phyloP scores from a whole-genome alignment of 805 yeast genomes.

The Starmerella ratchasimensis region DNA sequence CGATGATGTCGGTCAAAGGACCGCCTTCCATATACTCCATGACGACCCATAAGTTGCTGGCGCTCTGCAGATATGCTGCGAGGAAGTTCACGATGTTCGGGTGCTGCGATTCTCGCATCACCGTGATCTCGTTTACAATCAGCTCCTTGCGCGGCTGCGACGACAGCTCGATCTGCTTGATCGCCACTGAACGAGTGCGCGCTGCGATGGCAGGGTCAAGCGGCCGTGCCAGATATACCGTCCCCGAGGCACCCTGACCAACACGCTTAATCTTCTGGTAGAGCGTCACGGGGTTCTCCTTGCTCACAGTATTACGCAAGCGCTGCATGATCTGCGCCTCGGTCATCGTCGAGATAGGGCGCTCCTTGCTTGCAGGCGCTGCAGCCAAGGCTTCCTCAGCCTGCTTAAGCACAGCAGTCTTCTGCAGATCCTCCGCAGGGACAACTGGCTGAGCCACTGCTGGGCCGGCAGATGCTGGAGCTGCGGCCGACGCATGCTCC shows the following conservation, averaged over 20 bases:
- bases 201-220: slow-evolving; percentile 24
- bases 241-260: slow-evolving; percentile 98
- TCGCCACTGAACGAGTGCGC: slow-evolving; percentile 48
- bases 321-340: slow-evolving; percentile 78
- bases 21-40: slow-evolving; percentile 99
- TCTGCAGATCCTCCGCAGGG: not conserved
- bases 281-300: slow-evolving; percentile 67
- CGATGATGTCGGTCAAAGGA: slow-evolving; percentile 87
- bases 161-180: slow-evolving; percentile 86
- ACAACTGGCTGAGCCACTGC: not conserved
- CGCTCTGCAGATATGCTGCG: slow-evolving; percentile 62
- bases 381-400: slow-evolving; percentile 30
- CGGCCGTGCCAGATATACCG: slow-evolving; percentile 79
- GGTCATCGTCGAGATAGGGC: slow-evolving; percentile 50
- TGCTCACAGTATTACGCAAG: slow-evolving; percentile 66
- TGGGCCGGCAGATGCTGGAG: not conserved
- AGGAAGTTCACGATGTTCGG: slow-evolving; percentile 88
- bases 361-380: slow-evolving; percentile 39
- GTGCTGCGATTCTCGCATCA: slow-evolving; percentile 92
- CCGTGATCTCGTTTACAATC: slow-evolving; percentile 87
- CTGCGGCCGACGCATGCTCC: not conserved
- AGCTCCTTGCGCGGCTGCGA: slow-evolving; percentile 89
- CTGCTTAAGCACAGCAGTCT: slow-evolving; percentile 28
- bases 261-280: slow-evolving; percentile 49
- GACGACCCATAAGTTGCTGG: slow-evolving; percentile 80